phyloP scores from a whole-genome alignment of 1,284 basidiomycete species.

The Tilletia horrida region DNA sequence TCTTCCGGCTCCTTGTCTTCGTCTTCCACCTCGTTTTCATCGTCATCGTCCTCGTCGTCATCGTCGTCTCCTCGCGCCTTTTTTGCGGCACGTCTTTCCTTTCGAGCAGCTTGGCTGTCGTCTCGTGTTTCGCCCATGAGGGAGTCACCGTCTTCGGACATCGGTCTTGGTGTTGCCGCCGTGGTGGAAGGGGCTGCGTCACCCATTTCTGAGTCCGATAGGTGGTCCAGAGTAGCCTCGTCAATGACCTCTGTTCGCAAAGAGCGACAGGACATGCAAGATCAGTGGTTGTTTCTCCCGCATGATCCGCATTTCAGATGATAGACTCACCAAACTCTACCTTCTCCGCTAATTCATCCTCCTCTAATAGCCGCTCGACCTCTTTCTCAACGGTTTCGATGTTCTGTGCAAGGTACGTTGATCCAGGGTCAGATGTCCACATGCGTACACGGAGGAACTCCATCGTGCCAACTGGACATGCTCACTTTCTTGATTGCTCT shows the following conservation, averaged over 20 bases:
- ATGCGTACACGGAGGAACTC: not conserved
- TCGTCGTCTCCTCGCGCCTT: conserved; percentile 53
- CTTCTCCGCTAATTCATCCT: conserved; percentile 75
- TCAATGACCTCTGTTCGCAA: conserved; percentile 15
- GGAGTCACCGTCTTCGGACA: conserved; percentile 42
- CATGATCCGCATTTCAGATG: too few species aligned
- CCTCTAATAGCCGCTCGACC: conserved; percentile 83
- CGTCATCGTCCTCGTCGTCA: conserved; percentile 56
- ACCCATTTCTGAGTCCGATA: conserved; percentile 35
- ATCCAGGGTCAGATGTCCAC: not conserved
- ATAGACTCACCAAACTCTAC: conserved; percentile 59
- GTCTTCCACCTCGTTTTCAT: conserved; percentile 39
- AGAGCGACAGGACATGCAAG: too few species aligned
- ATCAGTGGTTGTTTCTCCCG: too few species aligned
- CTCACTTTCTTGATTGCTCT: conserved; percentile 74
- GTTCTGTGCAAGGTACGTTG: conserved; percentile 60
- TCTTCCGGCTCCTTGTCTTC: conserved; percentile 68
- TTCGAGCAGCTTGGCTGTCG: conserved; percentile 55
- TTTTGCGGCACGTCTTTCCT: conserved; percentile 37
- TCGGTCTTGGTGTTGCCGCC: conserved; percentile 7
- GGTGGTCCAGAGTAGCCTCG: conserved; percentile 12
- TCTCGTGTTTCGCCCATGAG: conserved; percentile 26
- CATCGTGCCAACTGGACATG: conserved; percentile 27
- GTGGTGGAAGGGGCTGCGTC: not conserved
- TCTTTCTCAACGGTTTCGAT: conserved; percentile 97